Evolutionary conservation across 257 asterid species (phyloP), one percentile per base, ranked within the genome.

Genomic region (Plantago major): DNA sequence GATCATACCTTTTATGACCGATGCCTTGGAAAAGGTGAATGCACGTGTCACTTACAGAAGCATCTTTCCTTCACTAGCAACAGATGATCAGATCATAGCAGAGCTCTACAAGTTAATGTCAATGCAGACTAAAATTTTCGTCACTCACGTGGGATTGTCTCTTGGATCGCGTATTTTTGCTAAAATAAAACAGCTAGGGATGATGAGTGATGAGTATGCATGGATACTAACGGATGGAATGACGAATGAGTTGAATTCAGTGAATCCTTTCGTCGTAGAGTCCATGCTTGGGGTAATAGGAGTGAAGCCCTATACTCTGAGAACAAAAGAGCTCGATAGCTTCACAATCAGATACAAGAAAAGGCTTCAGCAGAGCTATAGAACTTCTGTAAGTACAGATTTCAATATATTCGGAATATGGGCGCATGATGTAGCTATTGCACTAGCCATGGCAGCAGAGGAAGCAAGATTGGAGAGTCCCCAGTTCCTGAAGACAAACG

Each of bases 211-310:
- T 50, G 89, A 33, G 2, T 82, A 70, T 67, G 85, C 28, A 0
- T 82, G 87, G 89, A 78, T 82, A n/a, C 22, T 67, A 10, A 80
- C 83, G 1, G 85, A 76, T 72, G 75, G 82, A 3, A 60, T 85
- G 55, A n/a, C 76, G 2, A 37, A 70, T 26, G 73, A n/a, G 30
- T 37, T 83, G 47, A 49, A 16, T 40, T 66, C 64, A 1, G 6
- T 76, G 3, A 76, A 74, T 53, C 55, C 55, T 52, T 49, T 64
- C 1, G 71, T 68, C 13, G 28, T 74, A 22, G 78, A 71, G 45
- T 64, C 88, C 1, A 82, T 85, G 90, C 65, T 64, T 47, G 90
- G 90, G 40, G 85, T 85, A 7, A 62, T 82, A 8, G 90, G 94
- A 1, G 74, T 85, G 28, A 71, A 45, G 46, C 78, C 90, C 42